Conservation (phyloP, 768 basidiomycete genomes). For the Tylopilus plumbeoviolaceoides region DNA sequence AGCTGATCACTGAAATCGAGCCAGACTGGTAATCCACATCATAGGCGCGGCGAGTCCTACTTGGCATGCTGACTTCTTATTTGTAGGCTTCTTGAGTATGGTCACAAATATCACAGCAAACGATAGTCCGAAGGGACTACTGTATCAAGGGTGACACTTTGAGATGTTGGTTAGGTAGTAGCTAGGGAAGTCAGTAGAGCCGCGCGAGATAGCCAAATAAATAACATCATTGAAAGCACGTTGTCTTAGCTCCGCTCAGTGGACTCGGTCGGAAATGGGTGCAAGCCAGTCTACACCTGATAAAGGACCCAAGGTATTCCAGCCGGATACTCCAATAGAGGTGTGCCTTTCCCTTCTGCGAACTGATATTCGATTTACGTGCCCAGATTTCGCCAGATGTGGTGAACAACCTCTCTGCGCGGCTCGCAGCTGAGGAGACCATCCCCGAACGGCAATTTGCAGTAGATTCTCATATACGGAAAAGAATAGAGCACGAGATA, state of each 20-base stretch:
- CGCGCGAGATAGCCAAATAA: slow-evolving; percentile 10
- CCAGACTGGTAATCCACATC: slow-evolving; percentile 71
- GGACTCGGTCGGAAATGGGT: slow-evolving; percentile 47
- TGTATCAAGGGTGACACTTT: no score
- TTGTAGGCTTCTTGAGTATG: slow-evolving; percentile 46
- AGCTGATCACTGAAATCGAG: slow-evolving; percentile 90
- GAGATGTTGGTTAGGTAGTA: no score
- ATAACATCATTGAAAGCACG: neutral
- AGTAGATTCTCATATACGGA: slow-evolving; percentile 69
- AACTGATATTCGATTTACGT: slow-evolving; percentile 3
- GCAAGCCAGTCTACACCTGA: slow-evolving; percentile 62
- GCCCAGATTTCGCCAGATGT: slow-evolving; percentile 78
- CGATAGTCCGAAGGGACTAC: slow-evolving; percentile 6
- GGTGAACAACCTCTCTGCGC: slow-evolving; percentile 73
- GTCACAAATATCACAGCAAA: slow-evolving; percentile 43
- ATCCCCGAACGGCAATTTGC: slow-evolving; percentile 67
- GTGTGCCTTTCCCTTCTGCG: slow-evolving; percentile 28
- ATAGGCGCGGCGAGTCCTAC: neutral
- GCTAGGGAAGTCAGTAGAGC: no score
- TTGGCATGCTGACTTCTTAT: slow-evolving; percentile 1
- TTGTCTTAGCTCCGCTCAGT: neutral
- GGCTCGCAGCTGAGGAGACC: slow-evolving; percentile 52
- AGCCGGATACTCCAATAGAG: slow-evolving; percentile 50
- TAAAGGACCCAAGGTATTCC: slow-evolving; percentile 53
- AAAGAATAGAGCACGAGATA: slow-evolving; percentile 68